phyloP scores from a whole-genome alignment of 176 grass and related monocot species.

The Avena atlantica region DNA sequence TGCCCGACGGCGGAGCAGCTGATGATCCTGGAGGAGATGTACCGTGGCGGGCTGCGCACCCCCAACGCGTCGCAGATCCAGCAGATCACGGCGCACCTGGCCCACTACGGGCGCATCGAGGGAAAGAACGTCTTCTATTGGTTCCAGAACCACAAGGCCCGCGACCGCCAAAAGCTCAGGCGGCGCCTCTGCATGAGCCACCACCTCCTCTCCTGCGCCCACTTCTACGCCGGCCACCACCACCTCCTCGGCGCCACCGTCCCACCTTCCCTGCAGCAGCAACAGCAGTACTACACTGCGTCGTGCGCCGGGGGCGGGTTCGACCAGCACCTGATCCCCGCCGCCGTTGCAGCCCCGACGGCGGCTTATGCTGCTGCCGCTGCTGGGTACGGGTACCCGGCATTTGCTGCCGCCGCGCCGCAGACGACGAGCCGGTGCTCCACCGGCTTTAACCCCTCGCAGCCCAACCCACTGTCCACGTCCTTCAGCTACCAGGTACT shows the following conservation, averaged over 20 bases:
- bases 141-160: too few relatives aligned
- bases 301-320: not conserved
- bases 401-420: not conserved
- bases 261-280: not conserved
- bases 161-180: too few relatives aligned
- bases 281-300: not conserved
- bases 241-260: not conserved
- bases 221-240: constrained; percentile 40
- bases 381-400: constrained; percentile 36
- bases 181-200: too few relatives aligned
- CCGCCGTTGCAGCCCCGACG: constrained; percentile 4
- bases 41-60: too few relatives aligned
- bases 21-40: too few relatives aligned
- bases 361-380: not conserved
- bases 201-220: not conserved
- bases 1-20: too few relatives aligned
- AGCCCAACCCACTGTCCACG: not conserved
- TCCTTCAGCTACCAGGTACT: constrained; percentile 34
- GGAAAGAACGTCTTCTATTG: too few relatives aligned
- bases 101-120: not conserved
- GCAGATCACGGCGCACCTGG: constrained; percentile 21
- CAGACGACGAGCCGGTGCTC: constrained; percentile 3
- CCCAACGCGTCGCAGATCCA: constrained; percentile 54
- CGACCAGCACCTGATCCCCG: constrained; percentile 30
- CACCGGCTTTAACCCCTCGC: not conserved